Base-by-base conservation (phyloP, 2,329 filamentous ascomycete genomes). In the Fusarium scirpi region DNA sequence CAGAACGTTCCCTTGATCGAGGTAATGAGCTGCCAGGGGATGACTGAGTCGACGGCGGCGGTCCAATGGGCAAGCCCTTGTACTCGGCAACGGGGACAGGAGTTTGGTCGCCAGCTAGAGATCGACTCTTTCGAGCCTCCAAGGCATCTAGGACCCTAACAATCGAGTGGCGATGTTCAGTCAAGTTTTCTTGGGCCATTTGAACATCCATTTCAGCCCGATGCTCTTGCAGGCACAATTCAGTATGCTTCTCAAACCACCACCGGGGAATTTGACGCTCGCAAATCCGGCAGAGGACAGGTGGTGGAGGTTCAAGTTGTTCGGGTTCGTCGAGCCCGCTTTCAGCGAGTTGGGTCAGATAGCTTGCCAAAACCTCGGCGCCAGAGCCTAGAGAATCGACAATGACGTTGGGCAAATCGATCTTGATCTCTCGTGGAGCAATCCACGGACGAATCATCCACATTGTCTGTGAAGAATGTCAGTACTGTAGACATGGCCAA, bases 191-290 rank as follows among this genome's bases (percentile, higher is more conserved):
- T 77, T 99, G 96, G 8, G 94, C 90, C 85, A 98, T 91, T 78
- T 99, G 95, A 6, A 99, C 94, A 74, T 98, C 95, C 93, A 98
- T 97, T 79, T 99, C 96, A 1, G 96, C 95, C 54, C 92, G 91
- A 78, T 99, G 96, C 78, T 99, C 96, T 78, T 98, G 94, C 58
- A 98, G 85, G 77, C 96, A 99, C 22, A 98, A 84, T 76, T 99
- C 97, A 3, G 95, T 97, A 79, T 99, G 96, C 80, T 98, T 99
- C 81, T 99, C 96, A 74, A 99, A 99, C 97, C 96, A 99, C 96
- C 96, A 99, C 1, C 95, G 94, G 7, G 94, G 94, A 65, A 99
- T 98, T 68, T 98, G 94, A 57, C 96, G 93, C 79, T 99, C 96
- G 80, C 96, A 99, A 58, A 99, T 98, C 55, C 96, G 94, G 80